These are phyloP conservation scores for Botrytis aclada DNA, from an alignment of 2,329 filamentous ascomycete species.

Conservation along the genomic window DNA sequence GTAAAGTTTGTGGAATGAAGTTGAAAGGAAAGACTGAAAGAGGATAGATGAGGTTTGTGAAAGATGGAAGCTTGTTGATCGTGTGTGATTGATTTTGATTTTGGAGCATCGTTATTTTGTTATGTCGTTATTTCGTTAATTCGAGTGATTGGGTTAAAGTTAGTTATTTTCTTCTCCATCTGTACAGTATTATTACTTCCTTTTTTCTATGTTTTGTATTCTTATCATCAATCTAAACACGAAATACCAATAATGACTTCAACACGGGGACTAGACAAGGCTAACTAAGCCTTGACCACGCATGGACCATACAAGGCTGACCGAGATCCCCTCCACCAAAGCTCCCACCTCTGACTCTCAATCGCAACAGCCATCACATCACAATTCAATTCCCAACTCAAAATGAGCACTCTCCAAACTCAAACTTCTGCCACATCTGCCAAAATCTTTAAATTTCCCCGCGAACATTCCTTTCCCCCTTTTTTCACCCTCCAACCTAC, in stretches of 20 bases:
- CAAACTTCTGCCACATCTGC: not conserved
- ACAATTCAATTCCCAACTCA: not conserved
- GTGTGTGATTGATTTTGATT: not conserved
- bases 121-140: no score
- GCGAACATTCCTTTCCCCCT: slow-evolving; percentile 72
- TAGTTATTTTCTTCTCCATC: no score
- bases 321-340: not conserved
- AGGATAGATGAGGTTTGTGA: not conserved
- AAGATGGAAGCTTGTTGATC: not conserved
- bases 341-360: not conserved
- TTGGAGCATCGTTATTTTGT: not conserved
- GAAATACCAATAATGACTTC: not conserved
- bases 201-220: not conserved
- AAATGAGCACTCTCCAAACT: slow-evolving; percentile 27
- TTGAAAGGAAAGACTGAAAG: not conserved
- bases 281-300: not conserved
- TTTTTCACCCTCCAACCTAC: slow-evolving; percentile 84
- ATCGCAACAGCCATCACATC: not conserved
- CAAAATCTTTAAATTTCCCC: slow-evolving; percentile 52
- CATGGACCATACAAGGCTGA: slow-evolving; percentile 10
- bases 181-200: not conserved
- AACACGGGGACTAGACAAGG: not conserved
- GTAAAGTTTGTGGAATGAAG: not conserved
- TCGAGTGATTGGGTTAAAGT: not conserved
- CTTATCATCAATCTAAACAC: not conserved